Evolutionary conservation across 345 rosid genomes (phyloP).

Genomic region (Cardamine chenopodiifolia): DNA sequence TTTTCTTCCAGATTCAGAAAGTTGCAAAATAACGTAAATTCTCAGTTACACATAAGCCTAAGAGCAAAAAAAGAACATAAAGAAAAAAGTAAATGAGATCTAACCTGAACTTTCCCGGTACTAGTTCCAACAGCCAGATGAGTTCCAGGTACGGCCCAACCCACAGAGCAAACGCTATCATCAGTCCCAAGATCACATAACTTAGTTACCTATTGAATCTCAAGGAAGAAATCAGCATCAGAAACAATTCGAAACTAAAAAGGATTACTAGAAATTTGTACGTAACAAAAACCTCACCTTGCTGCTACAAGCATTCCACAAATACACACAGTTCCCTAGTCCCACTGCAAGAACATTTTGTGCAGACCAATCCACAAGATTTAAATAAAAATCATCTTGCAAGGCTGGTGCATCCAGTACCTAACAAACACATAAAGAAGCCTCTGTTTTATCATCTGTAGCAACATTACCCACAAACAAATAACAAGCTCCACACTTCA

Average conservation of each 20-base stretch:
- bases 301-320: slow-evolving; percentile 99
- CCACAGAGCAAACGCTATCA: slow-evolving; percentile 93
- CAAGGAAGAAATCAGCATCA: slow-evolving; percentile 9
- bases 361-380: slow-evolving; percentile 93
- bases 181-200: slow-evolving; percentile 89
- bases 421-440: slow-evolving; percentile 46
- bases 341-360: slow-evolving; percentile 95
- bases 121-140: slow-evolving; percentile 93
- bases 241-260: not conserved
- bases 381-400: slow-evolving; percentile 97
- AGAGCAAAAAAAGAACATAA: not conserved
- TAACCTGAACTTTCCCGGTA: slow-evolving; percentile 91
- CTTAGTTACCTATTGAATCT: slow-evolving; percentile 69
- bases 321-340: slow-evolving; percentile 85
- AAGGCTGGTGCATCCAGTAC: slow-evolving; percentile 95
- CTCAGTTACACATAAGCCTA: not conserved
- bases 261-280: not conserved
- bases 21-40: not conserved
- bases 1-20: slow-evolving; percentile 11
- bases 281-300: slow-evolving; percentile 57
- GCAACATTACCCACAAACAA: not conserved
- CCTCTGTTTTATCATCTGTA: slow-evolving; percentile 29
- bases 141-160: slow-evolving; percentile 90
- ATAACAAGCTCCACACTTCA: not conserved
- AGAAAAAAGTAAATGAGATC: slow-evolving; percentile 4